A percentile compares a stretch with the other conserved stretches of the same genome.
phyloP scores from a whole-genome alignment of 768 basidiomycete species.

The Ramaria sp. region DNA sequence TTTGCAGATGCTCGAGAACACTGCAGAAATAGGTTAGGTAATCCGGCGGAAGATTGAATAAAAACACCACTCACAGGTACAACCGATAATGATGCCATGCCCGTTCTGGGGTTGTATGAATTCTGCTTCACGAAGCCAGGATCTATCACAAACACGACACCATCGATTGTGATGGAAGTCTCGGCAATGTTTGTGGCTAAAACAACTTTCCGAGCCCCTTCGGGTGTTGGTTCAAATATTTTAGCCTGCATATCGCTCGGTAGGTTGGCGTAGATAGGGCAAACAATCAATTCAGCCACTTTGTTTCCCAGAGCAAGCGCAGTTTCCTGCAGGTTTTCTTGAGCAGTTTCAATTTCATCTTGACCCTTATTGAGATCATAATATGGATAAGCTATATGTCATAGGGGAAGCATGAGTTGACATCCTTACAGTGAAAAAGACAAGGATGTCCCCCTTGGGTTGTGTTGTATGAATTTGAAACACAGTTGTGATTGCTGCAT shows the following conservation, averaged over 20 bases:
- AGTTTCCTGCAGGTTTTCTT: constrained; percentile 94
- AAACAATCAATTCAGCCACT: constrained; percentile 86
- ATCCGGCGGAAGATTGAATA: neutral
- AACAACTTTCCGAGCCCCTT: constrained; percentile 93
- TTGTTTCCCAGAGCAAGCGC: constrained; percentile 93
- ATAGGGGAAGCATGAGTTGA: constrained; percentile 16
- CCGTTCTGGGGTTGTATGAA: constrained; percentile 95
- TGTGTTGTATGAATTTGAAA: constrained; percentile 99
- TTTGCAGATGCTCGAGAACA: constrained; percentile 97
- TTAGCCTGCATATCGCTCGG: constrained; percentile 99
- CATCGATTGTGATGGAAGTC: constrained; percentile 98
- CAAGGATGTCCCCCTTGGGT: constrained; percentile 93
- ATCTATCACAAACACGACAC: constrained; percentile 98
- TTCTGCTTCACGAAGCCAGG: constrained; percentile 99
- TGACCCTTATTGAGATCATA: constrained; percentile 55
- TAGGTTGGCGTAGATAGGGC: constrained; percentile 98
- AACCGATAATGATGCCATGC: constrained; percentile 94
- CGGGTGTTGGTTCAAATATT: constrained; percentile 98
- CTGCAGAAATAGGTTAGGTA: constrained; percentile 26
- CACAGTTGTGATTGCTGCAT: constrained; percentile 96
- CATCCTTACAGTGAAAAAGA: constrained; percentile 75
- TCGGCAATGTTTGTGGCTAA: constrained; percentile 99
- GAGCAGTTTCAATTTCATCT: constrained; percentile 97
- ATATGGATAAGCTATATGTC: constrained; percentile 2
- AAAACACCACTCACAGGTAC: constrained; percentile 61